Evolutionary conservation across 2,329 filamentous ascomycete genomes (phyloP).

Genomic region (Ustulina deusta): DNA sequence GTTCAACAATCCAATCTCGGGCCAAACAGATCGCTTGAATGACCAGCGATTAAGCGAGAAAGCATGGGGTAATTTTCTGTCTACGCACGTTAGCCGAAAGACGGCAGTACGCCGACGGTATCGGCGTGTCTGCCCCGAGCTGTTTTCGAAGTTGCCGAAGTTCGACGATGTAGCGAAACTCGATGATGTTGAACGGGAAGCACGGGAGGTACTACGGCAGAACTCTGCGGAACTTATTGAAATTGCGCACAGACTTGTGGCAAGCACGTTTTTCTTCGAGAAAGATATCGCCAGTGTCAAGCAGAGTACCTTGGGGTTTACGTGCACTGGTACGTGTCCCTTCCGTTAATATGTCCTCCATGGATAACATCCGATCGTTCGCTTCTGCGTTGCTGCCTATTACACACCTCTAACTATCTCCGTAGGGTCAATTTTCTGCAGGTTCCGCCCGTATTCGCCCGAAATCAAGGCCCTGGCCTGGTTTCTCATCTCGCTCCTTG

Average conservation of each 20-base stretch:
- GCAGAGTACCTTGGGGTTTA: slow-evolving; percentile 47
- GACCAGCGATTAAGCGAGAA: slow-evolving; percentile 45
- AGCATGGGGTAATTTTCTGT: slow-evolving; percentile 47
- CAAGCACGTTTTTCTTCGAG: slow-evolving; percentile 53
- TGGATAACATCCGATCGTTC: background rate
- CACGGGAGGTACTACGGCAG: slow-evolving; percentile 44
- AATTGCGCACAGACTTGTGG: slow-evolving; percentile 49
- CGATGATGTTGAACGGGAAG: slow-evolving; percentile 46
- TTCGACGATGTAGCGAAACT: slow-evolving; percentile 49
- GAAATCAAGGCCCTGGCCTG: slow-evolving; percentile 50
- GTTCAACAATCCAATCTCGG: slow-evolving; percentile 48
- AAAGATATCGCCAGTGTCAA: slow-evolving; percentile 48
- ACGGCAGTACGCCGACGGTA: slow-evolving; percentile 42
- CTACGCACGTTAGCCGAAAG: slow-evolving; percentile 36
- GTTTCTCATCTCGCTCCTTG: slow-evolving; percentile 49
- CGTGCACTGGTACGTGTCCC: slow-evolving; percentile 47
- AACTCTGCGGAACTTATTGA: slow-evolving; percentile 46
- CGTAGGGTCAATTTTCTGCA: slow-evolving; percentile 49
- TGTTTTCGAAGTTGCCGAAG: slow-evolving; percentile 47
- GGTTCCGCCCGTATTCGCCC: slow-evolving; percentile 46
- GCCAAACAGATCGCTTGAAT: slow-evolving; percentile 46
- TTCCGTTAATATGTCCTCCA: background rate
- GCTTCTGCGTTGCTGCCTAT: background rate
- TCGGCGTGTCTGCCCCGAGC: slow-evolving; percentile 49
- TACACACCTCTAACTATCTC: background rate